Evolutionary conservation across 2,329 filamentous ascomycete species (phyloP), one percentile per base, ranked within the genome.

Genomic region (Monilinia aucupariae): DNA sequence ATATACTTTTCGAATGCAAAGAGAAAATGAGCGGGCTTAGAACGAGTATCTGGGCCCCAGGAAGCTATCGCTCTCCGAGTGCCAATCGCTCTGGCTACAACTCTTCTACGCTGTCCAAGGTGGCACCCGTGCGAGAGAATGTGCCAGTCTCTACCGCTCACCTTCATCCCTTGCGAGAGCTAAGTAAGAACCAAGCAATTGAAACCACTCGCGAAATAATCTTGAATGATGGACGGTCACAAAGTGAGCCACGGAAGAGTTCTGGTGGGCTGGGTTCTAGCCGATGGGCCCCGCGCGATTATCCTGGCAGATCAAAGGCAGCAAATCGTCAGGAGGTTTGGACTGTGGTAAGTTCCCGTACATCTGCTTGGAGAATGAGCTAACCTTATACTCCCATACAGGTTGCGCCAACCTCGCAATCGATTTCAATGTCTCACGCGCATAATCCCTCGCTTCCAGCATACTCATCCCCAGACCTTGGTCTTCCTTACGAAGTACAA

Each of bases 401-500:
- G 61, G 30, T 52, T 20, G 9, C 25, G 4, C 49, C 59, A 54
- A 62, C 25, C 34, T 52, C 22, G 30, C 30, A 41, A 34, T 8
- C 59, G 3, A 30, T 17, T 27, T 27, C 27, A 45, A 56, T 41
- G 10, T 15, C 48, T 30, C 41, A 63, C 30, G 32, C 59, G 37
- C 39, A 63, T 4, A 60, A 62, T 20, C 12, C 59, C 43, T 58
- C 60, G 15, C 30, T 1, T 47, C n/a, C 41, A 34, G 54, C 41
- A 47, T 47, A 25, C 27, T 20, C 41, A 22, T 53, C 55, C 25
- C 59, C 60, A 25, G 70, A 73, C 41, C 67, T 71, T 9, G 70
- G 67, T 27, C 68, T 74, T 25, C 72, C 72, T n/a, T 74, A 74
- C 47, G 71, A 74, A 67, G 72, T 74, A 22, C 72, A 74, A 64